phyloP scores from a whole-genome alignment of 768 basidiomycete genomes.

The Mrakia gelida region DNA sequence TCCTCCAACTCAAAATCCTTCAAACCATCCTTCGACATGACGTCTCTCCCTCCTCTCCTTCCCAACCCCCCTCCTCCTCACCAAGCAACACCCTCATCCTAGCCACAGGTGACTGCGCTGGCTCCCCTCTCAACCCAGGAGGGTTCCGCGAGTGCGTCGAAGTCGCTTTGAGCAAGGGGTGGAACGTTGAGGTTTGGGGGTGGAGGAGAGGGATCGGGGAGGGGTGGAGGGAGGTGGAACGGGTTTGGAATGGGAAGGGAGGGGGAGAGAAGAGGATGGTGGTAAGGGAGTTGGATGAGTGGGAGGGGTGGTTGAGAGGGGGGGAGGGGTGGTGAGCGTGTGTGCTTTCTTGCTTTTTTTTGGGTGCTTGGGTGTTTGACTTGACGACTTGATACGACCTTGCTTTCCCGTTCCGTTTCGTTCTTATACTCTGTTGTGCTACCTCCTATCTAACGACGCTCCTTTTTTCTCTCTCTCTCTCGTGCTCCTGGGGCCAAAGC shows the following conservation, averaged over 20 bases:
- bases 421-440: too few relatives aligned
- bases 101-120: constrained; percentile 89
- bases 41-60: constrained; percentile 38
- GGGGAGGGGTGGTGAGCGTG: background rate
- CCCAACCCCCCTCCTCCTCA: background rate
- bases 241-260: background rate
- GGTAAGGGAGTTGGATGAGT: constrained; percentile 2
- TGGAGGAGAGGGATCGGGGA: constrained; percentile 77
- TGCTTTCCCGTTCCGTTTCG: too few relatives aligned
- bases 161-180: constrained; percentile 79
- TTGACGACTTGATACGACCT: too few relatives aligned
- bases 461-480: too few relatives aligned
- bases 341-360: too few relatives aligned
- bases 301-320: background rate
- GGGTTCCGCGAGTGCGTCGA: constrained; percentile 86
- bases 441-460: too few relatives aligned
- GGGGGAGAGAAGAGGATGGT: background rate
- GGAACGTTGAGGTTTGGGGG: constrained; percentile 90
- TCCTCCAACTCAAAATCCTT: constrained; percentile 85
- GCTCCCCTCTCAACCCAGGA: constrained; percentile 85
- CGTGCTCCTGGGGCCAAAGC: too few relatives aligned
- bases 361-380: too few relatives aligned
- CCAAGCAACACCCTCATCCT: constrained; percentile 71
- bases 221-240: constrained; percentile 55
- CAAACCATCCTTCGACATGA: constrained; percentile 74